A percentile compares a stretch with the other conserved stretches of the same genome.
Evolutionary conservation across 164 flowering plant species (phyloP).

Genomic region (Dillenia turbinata): DNA sequence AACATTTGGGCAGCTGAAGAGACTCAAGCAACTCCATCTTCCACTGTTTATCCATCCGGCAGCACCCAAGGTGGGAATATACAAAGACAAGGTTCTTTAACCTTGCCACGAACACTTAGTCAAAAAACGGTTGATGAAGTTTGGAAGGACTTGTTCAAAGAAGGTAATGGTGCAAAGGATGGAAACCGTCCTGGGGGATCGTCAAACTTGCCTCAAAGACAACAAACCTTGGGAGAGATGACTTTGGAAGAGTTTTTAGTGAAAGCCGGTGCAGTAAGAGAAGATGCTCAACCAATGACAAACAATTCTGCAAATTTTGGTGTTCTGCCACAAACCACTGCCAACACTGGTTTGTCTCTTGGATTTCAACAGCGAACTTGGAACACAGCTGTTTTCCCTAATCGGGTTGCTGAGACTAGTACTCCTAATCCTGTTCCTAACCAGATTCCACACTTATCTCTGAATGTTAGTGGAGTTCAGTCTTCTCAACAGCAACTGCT

Average conservation of each 20-base stretch:
- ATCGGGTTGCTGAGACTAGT: constrained; percentile 19
- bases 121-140: constrained; percentile 74
- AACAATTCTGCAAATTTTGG: constrained; percentile 23
- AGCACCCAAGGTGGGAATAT: constrained; percentile 24
- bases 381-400: constrained; percentile 26
- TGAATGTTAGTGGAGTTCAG: constrained; percentile 52
- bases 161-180: constrained; percentile 18
- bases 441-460: constrained; percentile 37
- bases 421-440: constrained; percentile 20
- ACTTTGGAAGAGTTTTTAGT: constrained; percentile 78
- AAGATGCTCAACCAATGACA: constrained; percentile 35
- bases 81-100: constrained; percentile 66
- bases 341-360: constrained; percentile 30
- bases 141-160: constrained; percentile 51
- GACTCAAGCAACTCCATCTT: constrained; percentile 30
- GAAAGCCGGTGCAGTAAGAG: constrained; percentile 74
- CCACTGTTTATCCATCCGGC: constrained; percentile 12
- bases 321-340: constrained; percentile 12
- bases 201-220: constrained; percentile 41
- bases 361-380: constrained; percentile 29
- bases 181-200: constrained; percentile 8
- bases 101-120: constrained; percentile 63
- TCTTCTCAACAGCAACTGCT: constrained; percentile 31
- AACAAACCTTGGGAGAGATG: constrained; percentile 64
- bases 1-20: constrained; percentile 78